phyloP scores from a whole-genome alignment of 495 filamentous ascomycete species.

The Endocarpon pusillum region DNA sequence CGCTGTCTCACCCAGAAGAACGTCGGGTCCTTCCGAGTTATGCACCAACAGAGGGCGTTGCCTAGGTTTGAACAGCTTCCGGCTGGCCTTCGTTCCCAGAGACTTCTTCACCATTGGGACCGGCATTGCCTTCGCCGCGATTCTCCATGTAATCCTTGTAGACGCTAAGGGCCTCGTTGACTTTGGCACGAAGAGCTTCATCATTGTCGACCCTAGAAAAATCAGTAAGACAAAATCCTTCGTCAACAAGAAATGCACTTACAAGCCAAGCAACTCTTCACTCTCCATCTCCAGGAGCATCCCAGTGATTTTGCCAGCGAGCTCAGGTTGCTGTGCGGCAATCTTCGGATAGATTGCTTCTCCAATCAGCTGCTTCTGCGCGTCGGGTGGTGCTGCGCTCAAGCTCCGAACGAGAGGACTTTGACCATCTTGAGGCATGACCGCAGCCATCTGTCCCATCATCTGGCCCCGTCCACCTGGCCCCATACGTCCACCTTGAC shows the following conservation, averaged over 20 bases:
- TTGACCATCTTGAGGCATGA: conserved; percentile 19
- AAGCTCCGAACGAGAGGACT: conserved; percentile 30
- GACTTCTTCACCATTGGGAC: too few relatives aligned
- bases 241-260: conserved; percentile 33
- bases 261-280: conserved; percentile 80
- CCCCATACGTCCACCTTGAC: conserved; percentile 32
- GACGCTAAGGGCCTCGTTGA: conserved; percentile 87
- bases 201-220: conserved; percentile 68
- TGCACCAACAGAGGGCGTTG: too few relatives aligned
- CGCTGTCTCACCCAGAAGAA: too few relatives aligned
- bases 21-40: too few relatives aligned
- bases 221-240: conserved; percentile 8
- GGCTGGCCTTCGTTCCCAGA: too few relatives aligned
- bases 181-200: conserved; percentile 75
- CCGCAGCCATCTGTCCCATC: too few relatives aligned
- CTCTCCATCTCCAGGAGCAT: conserved; percentile 99
- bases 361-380: conserved; percentile 96
- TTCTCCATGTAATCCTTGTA: conserved; percentile 98
- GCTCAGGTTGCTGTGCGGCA: conserved; percentile 72
- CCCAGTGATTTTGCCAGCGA: conserved; percentile 98
- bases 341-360: conserved; percentile 98
- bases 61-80: too few relatives aligned
- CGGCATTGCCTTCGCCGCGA: too few relatives aligned
- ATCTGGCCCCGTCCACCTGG: conserved; percentile 20
- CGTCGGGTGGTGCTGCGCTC: conserved; percentile 35